Evolutionary conservation across 73 alveolate species (phyloP), one percentile per base, ranked within the genome.

Genomic region (Paramecium sonneborni): DNA sequence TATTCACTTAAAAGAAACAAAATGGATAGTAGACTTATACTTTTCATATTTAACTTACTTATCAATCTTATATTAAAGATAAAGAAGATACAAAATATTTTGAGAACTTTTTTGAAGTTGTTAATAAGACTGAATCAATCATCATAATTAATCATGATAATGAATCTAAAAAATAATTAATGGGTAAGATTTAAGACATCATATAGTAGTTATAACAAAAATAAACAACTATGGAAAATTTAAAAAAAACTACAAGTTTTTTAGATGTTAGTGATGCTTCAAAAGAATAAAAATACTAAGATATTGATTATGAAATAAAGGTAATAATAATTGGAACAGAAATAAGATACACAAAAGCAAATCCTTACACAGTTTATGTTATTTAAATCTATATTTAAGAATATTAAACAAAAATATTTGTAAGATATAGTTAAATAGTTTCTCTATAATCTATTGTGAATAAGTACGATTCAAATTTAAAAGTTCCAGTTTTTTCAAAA

Each of bases 391-490:
- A 11, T 12, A 79, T 79, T 18, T 57, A 5, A 24, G 69, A 44
- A 41, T 37, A n/a, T 30, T n/a, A 79, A 79, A 30, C n/a, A 2
- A 79, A 79, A n/a, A 79, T 44, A 11, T 79, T 79, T 43, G 90
- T 79, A 43, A 39, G 90, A 79, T 79, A 79, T 44, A 79, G 90
- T 44, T 34, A 79, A 23, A 44, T 79, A 23, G 69, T 24, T 11
- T 14, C 46, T 2, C 21, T 79, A 41, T 15, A 79, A 79, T 20
- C 20, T 5, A 24, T 79, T 23, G 90, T 79, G 7, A 79, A 23
- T 8, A 39, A 79, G 41, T 44, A 3, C 21, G 90, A 79, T 44
- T 11, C 69, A 24, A 24, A 18, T 37, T 39, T 79, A 30, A 39
- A 79, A 41, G 48, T 46, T 1, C 90, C 90, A 18, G 62, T 30